Conservation (phyloP, 305 asterid genomes). For the Fraxinus latifolia region DNA sequence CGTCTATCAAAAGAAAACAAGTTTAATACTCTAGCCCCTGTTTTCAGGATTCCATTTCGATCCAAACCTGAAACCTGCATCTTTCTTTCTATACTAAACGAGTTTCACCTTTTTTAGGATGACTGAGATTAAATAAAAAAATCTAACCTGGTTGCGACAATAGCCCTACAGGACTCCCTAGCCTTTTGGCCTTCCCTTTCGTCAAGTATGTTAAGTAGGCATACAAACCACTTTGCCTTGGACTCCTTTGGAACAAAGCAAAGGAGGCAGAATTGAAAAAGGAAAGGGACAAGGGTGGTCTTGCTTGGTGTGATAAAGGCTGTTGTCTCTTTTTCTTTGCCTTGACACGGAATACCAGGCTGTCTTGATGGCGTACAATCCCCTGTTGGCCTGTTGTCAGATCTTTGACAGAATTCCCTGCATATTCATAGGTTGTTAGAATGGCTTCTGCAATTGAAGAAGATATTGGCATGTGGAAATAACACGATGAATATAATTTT, state of each 20-base stretch:
- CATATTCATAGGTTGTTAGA: not conserved
- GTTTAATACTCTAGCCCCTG: not conserved
- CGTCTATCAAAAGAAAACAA: not conserved
- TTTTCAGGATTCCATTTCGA: not conserved
- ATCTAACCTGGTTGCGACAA: not conserved
- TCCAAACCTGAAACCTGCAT: not conserved
- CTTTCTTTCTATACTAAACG: not conserved
- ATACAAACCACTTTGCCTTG: not conserved
- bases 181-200: not conserved
- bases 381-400: not conserved
- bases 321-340: not conserved
- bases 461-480: not conserved
- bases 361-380: not conserved
- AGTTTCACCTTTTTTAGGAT: not conserved
- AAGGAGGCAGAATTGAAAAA: not conserved
- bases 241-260: not conserved
- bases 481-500: slow-evolving; percentile 8
- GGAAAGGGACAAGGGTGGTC: not conserved
- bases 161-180: not conserved
- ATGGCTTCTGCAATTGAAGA: not conserved
- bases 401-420: not conserved
- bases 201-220: not conserved
- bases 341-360: not conserved
- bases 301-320: not conserved
- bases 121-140: not conserved